phyloP scores from a whole-genome alignment of 2,329 filamentous ascomycete species.

The Cryphonectria parasitica region DNA sequence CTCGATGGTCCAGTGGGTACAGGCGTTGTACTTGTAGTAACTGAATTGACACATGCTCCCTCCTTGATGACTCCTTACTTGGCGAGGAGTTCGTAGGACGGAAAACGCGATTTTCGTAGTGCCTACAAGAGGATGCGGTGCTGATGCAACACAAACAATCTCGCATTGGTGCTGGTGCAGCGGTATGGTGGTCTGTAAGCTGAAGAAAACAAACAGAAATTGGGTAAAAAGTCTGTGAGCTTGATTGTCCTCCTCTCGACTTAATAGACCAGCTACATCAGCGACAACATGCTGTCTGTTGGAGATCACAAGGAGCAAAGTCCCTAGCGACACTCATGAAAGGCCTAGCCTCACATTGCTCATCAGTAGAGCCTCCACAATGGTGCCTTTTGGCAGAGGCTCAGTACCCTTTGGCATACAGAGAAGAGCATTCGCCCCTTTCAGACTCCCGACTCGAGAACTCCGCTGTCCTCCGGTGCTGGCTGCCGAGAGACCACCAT shows the following conservation, averaged over 20 bases:
- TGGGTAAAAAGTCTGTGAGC: neutral
- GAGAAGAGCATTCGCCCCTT: constrained; percentile 84
- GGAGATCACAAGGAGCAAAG: neutral
- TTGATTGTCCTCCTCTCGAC: neutral
- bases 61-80: neutral
- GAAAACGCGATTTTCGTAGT: neutral
- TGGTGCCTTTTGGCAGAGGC: constrained; percentile 68
- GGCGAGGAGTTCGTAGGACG: neutral
- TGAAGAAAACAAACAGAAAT: neutral
- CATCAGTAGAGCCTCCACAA: constrained; percentile 81
- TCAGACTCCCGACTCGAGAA: constrained; percentile 85
- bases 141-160: neutral
- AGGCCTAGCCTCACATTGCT: constrained; percentile 45
- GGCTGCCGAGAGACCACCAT: constrained; percentile 71
- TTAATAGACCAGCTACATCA: neutral
- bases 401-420: constrained; percentile 71
- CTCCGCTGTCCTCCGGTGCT: constrained; percentile 93
- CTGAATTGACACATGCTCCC: constrained; percentile 27
- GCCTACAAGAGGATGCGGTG: neutral
- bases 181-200: neutral
- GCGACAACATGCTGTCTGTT: neutral
- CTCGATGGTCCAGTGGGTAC: constrained; percentile 26
- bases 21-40: constrained; percentile 24
- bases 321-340: constrained; percentile 21
- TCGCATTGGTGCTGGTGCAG: neutral